Conservation (phyloP, 768 basidiomycete genomes). For the Porpolomopsis calyptriformis region DNA sequence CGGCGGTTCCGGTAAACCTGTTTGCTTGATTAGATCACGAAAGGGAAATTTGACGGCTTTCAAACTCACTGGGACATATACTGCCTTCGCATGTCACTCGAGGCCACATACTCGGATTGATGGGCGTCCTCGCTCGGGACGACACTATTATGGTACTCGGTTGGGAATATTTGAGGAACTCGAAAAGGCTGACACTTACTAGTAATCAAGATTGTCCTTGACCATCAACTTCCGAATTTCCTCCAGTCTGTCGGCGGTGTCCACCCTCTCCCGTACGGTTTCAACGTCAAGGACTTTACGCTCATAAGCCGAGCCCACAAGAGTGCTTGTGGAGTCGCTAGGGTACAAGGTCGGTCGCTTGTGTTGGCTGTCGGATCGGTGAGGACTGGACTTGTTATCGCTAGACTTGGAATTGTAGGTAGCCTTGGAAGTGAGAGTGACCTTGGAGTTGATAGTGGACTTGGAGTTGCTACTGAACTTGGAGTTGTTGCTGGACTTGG, state of each 20-base stretch:
- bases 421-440: slow-evolving; percentile 14
- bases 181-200: slow-evolving; percentile 37
- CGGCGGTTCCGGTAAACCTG: slow-evolving; percentile 58
- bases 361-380: slow-evolving; percentile 12
- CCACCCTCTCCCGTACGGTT: slow-evolving; percentile 38
- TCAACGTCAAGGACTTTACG: slow-evolving; percentile 61
- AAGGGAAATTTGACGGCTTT: not conserved
- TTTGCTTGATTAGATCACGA: slow-evolving; percentile 2
- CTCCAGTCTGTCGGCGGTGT: slow-evolving; percentile 50
- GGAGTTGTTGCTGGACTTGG: slow-evolving; percentile 20
- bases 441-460: slow-evolving; percentile 9
- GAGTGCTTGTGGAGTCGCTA: slow-evolving; percentile 60
- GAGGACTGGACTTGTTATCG: slow-evolving; percentile 3
- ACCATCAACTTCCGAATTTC: slow-evolving; percentile 56
- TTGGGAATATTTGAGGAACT: slow-evolving; percentile 2
- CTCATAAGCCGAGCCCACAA: slow-evolving; percentile 64
- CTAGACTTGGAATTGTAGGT: slow-evolving; percentile 24
- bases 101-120: slow-evolving; percentile 70
- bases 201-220: slow-evolving; percentile 62
- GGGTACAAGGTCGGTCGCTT: slow-evolving; percentile 32
- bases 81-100: slow-evolving; percentile 65
- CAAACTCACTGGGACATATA: slow-evolving; percentile 64
- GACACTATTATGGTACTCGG: slow-evolving; percentile 33
- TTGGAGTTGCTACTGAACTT: slow-evolving; percentile 20
- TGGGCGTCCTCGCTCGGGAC: slow-evolving; percentile 77